These are phyloP conservation scores for Kwoniella sp. DNA, from an alignment of 768 basidiomycete genomes.

Conservation along the genomic window DNA sequence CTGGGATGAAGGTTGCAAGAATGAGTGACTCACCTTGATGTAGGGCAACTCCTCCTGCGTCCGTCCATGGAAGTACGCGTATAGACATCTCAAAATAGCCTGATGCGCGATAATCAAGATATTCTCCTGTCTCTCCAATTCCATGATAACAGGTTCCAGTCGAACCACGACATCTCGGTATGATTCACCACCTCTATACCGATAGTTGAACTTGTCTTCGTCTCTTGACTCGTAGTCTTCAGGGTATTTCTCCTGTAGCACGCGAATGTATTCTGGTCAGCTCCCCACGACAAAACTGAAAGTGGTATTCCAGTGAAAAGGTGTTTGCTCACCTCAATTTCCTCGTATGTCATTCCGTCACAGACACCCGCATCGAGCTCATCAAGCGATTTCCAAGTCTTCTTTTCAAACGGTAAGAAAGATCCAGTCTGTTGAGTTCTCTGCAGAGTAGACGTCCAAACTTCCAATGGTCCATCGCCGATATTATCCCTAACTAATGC, in stretches of 20 bases:
- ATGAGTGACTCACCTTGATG: slow-evolving; percentile 72
- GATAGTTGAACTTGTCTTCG: slow-evolving; percentile 99
- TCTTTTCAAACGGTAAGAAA: slow-evolving; percentile 77
- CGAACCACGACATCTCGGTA: slow-evolving; percentile 96
- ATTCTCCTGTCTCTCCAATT: slow-evolving; percentile 95
- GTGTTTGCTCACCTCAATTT: slow-evolving; percentile 92
- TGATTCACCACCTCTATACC: slow-evolving; percentile 92
- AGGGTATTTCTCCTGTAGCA: slow-evolving; percentile 76
- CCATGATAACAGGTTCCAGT: slow-evolving; percentile 98
- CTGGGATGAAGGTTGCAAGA: no score
- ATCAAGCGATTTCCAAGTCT: slow-evolving; percentile 98
- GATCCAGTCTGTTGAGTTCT: slow-evolving; percentile 90
- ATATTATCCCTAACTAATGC: slow-evolving; percentile 85
- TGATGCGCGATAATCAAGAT: slow-evolving; percentile 97
- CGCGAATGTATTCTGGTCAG: no score
- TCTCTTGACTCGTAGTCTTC: slow-evolving; percentile 98
- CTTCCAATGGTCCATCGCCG: slow-evolving; percentile 83
- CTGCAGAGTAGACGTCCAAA: slow-evolving; percentile 97
- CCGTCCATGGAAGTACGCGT: slow-evolving; percentile 86
- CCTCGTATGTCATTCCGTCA: slow-evolving; percentile 99
- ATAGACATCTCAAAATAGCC: slow-evolving; percentile 61
- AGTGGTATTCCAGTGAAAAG: no score
- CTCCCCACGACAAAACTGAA: no score
- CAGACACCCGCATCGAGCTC: slow-evolving; percentile 99
- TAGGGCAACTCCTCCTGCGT: slow-evolving; percentile 94